Percentiles rank a stretch among this genome's conserved stretches.
Conservation (phyloP, 2,329 filamentous ascomycete species). For the Emmonsia crescens region DNA sequence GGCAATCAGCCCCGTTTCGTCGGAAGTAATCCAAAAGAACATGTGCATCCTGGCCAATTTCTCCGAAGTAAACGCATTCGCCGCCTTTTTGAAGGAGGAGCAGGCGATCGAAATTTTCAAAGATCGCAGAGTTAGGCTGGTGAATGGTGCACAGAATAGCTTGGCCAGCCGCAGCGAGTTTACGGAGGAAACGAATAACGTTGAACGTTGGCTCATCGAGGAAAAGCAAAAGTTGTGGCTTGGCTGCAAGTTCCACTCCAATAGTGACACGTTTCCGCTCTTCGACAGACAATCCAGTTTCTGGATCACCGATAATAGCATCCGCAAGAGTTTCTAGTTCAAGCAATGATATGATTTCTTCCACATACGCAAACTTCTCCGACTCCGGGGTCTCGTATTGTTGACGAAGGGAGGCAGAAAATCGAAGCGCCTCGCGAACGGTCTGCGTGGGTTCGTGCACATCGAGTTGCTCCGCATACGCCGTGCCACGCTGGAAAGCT, state of each 20-base stretch:
- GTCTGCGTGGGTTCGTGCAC: conserved; percentile 75
- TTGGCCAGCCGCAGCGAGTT: conserved; percentile 77
- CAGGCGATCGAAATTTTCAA: conserved; percentile 67
- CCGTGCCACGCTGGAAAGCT: conserved; percentile 76
- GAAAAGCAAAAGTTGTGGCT: conserved; percentile 79
- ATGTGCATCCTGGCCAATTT: conserved; percentile 50
- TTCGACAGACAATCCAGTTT: conserved; percentile 57
- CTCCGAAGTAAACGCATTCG: conserved; percentile 58
- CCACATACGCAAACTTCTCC: conserved; percentile 79
- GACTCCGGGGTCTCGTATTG: conserved; percentile 58
- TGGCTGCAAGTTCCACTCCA: conserved; percentile 89
- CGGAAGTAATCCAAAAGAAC: conserved; percentile 55
- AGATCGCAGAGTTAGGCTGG: conserved; percentile 90
- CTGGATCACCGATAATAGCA: conserved; percentile 79
- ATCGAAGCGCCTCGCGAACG: conserved; percentile 77
- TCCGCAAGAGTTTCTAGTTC: conserved; percentile 88
- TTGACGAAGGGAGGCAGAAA: conserved; percentile 76
- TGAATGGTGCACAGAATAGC: conserved; percentile 96
- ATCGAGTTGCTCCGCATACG: conserved; percentile 74
- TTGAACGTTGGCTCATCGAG: conserved; percentile 93
- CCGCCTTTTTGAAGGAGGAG: conserved; percentile 56
- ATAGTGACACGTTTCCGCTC: conserved; percentile 76
- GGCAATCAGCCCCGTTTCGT: conserved; percentile 50
- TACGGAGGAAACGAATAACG: conserved; percentile 78
- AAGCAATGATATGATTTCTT: conserved; percentile 80